Base-by-base conservation (phyloP, 768 basidiomycete species). In the Macrolepiota fuliginosa region DNA sequence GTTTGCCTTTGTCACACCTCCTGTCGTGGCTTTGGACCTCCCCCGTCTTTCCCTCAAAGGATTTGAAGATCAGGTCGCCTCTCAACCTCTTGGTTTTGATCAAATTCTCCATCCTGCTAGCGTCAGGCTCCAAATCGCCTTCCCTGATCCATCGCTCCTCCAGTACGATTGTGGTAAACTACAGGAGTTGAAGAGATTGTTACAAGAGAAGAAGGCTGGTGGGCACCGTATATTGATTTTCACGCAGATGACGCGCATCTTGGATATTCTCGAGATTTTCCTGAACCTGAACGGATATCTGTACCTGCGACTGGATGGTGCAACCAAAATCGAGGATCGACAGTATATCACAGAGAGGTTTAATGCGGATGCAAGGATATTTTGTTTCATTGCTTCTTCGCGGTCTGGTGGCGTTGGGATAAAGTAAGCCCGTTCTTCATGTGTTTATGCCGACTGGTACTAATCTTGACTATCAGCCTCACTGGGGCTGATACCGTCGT, bases 101-200 rank as follows among this genome's bases (percentile, higher is more conserved):
- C 74, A 76, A 0, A 73, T 81, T 22, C 71, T 97, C 11, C 95
- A 97, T 70, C 81, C 77, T 25, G 75, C 89, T 1, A 85, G 82
- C 45, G 92, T 94, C 65, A 94, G 92, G 70, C 80, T 94, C 32
- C 92, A 94, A 66, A 93, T 98, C 57, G 95, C 94, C 1, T 97
- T 98, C 72, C 96, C 96, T 0, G 92, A 96, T 66, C 85, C 89
- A 0, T 92, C 88, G 3, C 79, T 96, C 35, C 80, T 97, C 6
- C 95, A 97, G 70, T 97, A 94, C 71, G 96, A 98, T 72, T 97
- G 96, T 68, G 96, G 96, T 49, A 98, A 98, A 70, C 82, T 98
- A 12, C 96, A 97, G 68, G 83, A 87, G 60, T 83, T 98, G 7
- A 83, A 87, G n/a, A 77, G 76, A 25, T 77, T 98, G 27, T 79